A percentile compares a stretch with the other conserved stretches of the same genome.
Conservation (phyloP, 768 basidiomycete species). For the Pulveroboletus sp. region DNA sequence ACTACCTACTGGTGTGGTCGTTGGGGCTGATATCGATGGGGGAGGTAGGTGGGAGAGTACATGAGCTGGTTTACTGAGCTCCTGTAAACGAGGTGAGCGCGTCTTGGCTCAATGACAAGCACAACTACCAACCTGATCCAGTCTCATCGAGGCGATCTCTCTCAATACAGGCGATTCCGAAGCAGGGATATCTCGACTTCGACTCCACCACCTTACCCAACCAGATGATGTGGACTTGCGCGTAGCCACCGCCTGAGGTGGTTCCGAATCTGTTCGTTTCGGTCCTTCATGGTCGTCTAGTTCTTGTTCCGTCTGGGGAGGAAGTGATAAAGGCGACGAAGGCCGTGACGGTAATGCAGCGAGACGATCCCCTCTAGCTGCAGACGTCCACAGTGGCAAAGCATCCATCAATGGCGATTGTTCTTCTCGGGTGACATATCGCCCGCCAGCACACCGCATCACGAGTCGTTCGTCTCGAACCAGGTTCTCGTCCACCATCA, state of each 20-base stretch:
- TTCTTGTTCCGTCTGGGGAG: constrained; percentile 28
- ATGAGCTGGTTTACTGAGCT: constrained; percentile 1
- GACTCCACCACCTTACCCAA: constrained; percentile 86
- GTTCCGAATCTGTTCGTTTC: constrained; percentile 36
- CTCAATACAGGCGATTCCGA: constrained; percentile 23
- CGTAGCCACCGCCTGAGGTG: constrained; percentile 26
- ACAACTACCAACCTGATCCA: constrained; percentile 18
- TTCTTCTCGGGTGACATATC: constrained; percentile 77
- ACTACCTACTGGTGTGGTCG: constrained; percentile 38
- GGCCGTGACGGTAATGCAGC: constrained; percentile 10
- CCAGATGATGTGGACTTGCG: constrained; percentile 54
- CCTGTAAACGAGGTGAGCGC: constrained; percentile 13
- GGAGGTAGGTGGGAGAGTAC: constrained; percentile 4
- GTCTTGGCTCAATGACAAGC: background rate
- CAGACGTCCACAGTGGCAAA: constrained; percentile 53
- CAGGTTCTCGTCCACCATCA: constrained; percentile 61
- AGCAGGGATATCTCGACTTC: constrained; percentile 41
- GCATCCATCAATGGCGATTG: constrained; percentile 72
- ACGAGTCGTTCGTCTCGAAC: constrained; percentile 63
- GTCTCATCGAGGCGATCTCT: constrained; percentile 21
- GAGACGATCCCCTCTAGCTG: constrained; percentile 26
- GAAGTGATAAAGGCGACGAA: constrained; percentile 4
- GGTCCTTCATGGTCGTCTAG: constrained; percentile 23
- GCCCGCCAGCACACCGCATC: constrained; percentile 64
- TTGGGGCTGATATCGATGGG: constrained; percentile 41